Evolutionary conservation across 169 alveolate genomes (phyloP).

Genomic region (Plasmodium yoelii): DNA sequence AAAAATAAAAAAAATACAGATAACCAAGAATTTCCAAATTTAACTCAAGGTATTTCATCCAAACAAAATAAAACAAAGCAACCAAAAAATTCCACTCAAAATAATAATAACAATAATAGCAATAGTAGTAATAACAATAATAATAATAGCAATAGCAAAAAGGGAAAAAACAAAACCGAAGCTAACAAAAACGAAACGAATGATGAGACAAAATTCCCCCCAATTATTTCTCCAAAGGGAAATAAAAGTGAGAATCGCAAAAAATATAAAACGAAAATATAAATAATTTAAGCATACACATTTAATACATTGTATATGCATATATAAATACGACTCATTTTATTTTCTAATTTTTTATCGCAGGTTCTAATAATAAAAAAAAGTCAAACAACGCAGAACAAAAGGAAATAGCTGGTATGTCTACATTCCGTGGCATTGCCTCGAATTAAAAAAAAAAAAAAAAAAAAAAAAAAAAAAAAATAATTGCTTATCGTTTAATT

Average conservation of each 20-base stretch:
- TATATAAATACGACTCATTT: not conserved
- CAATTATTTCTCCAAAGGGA: constrained; percentile 38
- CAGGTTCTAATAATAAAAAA: constrained; percentile 47
- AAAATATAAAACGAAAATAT: not conserved
- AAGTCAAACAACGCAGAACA: constrained; percentile 35
- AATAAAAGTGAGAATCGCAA: not conserved
- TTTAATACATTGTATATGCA: not conserved
- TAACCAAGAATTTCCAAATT: constrained; percentile 35
- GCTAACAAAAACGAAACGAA: constrained; percentile 21
- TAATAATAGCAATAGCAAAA: not conserved
- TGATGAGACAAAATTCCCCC: constrained; percentile 52
- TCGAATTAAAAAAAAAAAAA: too few species aligned
- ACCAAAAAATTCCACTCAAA: constrained; percentile 2
- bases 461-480: too few species aligned
- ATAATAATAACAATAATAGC: not conserved
- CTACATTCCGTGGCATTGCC: too few species aligned
- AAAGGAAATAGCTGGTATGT: constrained; percentile 26
- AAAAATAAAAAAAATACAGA: constrained; percentile 41
- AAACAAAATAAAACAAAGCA: constrained; percentile 26
- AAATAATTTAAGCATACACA: not conserved
- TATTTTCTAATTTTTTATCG: not conserved
- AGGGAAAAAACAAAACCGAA: constrained; percentile 43
- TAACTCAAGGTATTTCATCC: constrained; percentile 6
- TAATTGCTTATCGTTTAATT: too few species aligned
- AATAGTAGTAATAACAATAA: not conserved